Evolutionary conservation across 164 flowering plant genomes (phyloP).

Genomic region (Aristolochia fimbriata): DNA sequence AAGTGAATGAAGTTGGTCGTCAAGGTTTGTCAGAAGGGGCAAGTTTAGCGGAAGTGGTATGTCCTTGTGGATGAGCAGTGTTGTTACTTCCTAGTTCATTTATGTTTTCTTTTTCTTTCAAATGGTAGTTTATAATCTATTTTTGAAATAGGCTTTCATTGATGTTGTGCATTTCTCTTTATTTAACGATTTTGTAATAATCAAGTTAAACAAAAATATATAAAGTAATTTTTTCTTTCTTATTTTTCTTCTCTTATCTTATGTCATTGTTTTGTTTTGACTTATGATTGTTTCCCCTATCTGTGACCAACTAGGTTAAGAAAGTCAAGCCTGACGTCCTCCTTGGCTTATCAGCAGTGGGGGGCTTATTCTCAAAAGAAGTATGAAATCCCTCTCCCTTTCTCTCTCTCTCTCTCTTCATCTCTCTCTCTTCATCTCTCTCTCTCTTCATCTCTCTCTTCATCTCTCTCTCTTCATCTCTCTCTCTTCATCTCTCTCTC

Average conservation of each 20-base stretch:
- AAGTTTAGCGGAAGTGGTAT: conserved; percentile 89
- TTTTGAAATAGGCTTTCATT: background rate
- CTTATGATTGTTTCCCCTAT: background rate
- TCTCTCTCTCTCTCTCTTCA: no score
- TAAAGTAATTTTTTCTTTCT: background rate
- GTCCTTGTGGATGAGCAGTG: no score
- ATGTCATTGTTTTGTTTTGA: no score
- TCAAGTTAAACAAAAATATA: background rate
- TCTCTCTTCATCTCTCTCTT: no score
- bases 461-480: no score
- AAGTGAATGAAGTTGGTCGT: conserved; percentile 49
- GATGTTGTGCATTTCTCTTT: background rate
- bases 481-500: no score
- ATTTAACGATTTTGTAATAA: background rate
- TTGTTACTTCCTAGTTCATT: no score
- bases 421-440: no score
- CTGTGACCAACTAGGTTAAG: conserved; percentile 40
- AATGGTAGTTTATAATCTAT: no score
- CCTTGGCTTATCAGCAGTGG: conserved; percentile 95
- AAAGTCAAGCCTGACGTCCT: conserved; percentile 96
- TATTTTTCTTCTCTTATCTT: background rate
- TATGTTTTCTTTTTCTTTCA: no score
- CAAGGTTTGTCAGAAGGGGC: conserved; percentile 85
- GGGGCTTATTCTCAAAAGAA: conserved; percentile 91
- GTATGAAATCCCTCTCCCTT: conserved; percentile 19